Evolutionary conservation across 1,284 basidiomycete species (phyloP), one percentile per base, ranked within the genome.

Genomic region (Taiwanofungus camphoratus): DNA sequence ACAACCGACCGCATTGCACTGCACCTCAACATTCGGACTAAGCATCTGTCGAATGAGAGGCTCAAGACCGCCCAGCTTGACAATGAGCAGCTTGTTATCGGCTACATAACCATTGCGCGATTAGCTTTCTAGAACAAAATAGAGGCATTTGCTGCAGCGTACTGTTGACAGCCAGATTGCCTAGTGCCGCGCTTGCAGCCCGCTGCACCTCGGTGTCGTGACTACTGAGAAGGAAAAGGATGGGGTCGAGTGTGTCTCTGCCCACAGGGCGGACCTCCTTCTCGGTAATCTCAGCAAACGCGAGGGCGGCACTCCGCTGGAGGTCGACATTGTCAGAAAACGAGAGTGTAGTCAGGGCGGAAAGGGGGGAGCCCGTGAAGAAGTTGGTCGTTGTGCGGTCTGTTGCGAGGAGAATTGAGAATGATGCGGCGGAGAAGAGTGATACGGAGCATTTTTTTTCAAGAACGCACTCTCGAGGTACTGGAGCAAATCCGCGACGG

Each of bases 1-100:
- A 65, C 96, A 99, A 27, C 96, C 96, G 27, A 99, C 96, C n/a
- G 96, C 96, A 61, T 99, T 99, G 73, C 96, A 99, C 66, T 99
- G 96, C 2, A 99, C 96, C 64, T 99, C 96, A 31, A 99, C 95
- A 61, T 99, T 99, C 4, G 95, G 94, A 57, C 91, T 94, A 44
- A 98, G 82, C 96, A 99, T 99, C 66, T 99, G 96, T 46, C 94
- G 85, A 60, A 99, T 99, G 57, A 99, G 77, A 41, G 95, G 96
- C 64, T 99, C 96, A 32, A 99, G 80, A 40, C 96, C 96, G 39
- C 95, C 95, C 36, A 99, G 80, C 64, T 95, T 94, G 55, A 99
- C 96, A 54, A 99, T 99, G 58, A 98, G 82, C 51, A 99, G 77
- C 68, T 99, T 99, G 79, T 99, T 99, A 65, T 99, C 96, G 50